A percentile compares a stretch with the other conserved stretches of the same genome.
phyloP scores from a whole-genome alignment of 139 green algal species.

The Asterochloris sp. region DNA sequence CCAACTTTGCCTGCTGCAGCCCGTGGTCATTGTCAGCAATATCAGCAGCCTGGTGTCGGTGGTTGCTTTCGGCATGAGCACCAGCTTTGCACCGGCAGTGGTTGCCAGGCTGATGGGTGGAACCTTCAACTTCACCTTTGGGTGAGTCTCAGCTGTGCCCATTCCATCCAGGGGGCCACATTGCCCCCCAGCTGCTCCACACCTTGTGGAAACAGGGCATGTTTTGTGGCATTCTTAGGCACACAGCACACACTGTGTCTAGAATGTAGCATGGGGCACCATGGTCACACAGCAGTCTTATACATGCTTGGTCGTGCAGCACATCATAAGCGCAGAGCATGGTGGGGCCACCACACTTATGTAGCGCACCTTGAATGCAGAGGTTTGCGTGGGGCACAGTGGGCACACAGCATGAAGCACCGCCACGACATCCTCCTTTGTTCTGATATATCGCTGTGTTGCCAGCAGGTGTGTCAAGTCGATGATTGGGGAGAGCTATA shows the following conservation, averaged over 20 bases:
- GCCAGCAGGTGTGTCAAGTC: conserved; percentile 30
- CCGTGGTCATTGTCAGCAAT: conserved; percentile 61
- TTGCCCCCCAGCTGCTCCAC: too few relatives aligned
- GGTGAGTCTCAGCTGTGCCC: neutral
- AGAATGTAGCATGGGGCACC: too few relatives aligned
- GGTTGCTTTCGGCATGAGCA: conserved; percentile 53
- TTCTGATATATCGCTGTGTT: neutral
- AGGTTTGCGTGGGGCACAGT: too few relatives aligned
- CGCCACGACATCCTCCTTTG: neutral
- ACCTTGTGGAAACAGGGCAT: too few relatives aligned
- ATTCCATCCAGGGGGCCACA: too few relatives aligned
- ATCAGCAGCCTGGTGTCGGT: conserved; percentile 32
- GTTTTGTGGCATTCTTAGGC: too few relatives aligned
- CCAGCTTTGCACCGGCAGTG: conserved; percentile 37
- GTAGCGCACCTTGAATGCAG: too few relatives aligned
- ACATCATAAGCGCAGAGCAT: too few relatives aligned
- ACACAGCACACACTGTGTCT: too few relatives aligned
- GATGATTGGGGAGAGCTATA: conserved; percentile 38
- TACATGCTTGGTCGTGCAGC: too few relatives aligned
- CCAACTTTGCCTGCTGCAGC: conserved; percentile 24
- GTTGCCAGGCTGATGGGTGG: conserved; percentile 39
- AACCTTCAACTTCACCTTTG: conserved; percentile 65
- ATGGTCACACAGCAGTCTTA: too few relatives aligned
- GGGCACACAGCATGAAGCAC: neutral
- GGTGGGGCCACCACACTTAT: too few relatives aligned